A percentile compares a stretch with the other conserved stretches of the same genome.
Evolutionary conservation across 2,329 filamentous ascomycete species (phyloP).

Genomic region (Mycosphaerelloides madeirae): DNA sequence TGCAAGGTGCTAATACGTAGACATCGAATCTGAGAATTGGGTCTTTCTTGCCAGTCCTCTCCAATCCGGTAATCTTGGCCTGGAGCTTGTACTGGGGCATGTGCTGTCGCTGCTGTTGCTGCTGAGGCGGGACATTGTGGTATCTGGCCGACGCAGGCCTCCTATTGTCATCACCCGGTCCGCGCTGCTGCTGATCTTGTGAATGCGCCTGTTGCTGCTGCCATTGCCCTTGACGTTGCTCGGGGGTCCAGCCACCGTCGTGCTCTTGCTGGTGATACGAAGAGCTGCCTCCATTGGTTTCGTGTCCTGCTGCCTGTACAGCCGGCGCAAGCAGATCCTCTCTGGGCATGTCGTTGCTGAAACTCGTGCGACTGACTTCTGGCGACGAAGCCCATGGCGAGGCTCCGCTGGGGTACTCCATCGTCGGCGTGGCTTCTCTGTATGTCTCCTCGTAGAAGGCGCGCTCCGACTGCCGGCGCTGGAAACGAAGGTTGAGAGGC

Average conservation of each 20-base stretch:
- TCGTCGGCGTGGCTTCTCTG: slow-evolving; percentile 35
- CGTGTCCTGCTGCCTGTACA: slow-evolving; percentile 11
- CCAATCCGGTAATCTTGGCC: slow-evolving; percentile 88
- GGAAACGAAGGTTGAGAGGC: slow-evolving; percentile 30
- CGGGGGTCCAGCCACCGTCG: slow-evolving; percentile 25
- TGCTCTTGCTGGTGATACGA: slow-evolving; percentile 6
- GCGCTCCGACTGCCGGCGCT: slow-evolving; percentile 33
- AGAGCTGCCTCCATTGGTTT: slow-evolving; percentile 7
- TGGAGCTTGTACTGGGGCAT: slow-evolving; percentile 63
- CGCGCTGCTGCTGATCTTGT: slow-evolving; percentile 36
- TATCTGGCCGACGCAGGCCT: slow-evolving; percentile 29
- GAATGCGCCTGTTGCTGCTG: slow-evolving; percentile 38
- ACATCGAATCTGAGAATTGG: slow-evolving; percentile 93
- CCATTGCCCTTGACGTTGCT: slow-evolving; percentile 31
- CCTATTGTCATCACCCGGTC: slow-evolving; percentile 25
- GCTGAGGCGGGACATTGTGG: slow-evolving; percentile 23
- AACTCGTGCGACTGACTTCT: slow-evolving; percentile 46
- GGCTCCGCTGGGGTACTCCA: slow-evolving; percentile 62
- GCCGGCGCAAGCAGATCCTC: slow-evolving; percentile 28
- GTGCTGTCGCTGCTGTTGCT: slow-evolving; percentile 30
- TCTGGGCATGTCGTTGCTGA: slow-evolving; percentile 36
- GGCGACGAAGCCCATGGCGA: slow-evolving; percentile 64
- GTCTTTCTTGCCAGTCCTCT: slow-evolving; percentile 91
- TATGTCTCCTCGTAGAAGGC: slow-evolving; percentile 31
- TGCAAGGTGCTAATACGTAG: slow-evolving; percentile 65